These are phyloP conservation scores for Pyricularia grisea DNA, from an alignment of 2,329 filamentous ascomycete genomes.

Conservation along the genomic window DNA sequence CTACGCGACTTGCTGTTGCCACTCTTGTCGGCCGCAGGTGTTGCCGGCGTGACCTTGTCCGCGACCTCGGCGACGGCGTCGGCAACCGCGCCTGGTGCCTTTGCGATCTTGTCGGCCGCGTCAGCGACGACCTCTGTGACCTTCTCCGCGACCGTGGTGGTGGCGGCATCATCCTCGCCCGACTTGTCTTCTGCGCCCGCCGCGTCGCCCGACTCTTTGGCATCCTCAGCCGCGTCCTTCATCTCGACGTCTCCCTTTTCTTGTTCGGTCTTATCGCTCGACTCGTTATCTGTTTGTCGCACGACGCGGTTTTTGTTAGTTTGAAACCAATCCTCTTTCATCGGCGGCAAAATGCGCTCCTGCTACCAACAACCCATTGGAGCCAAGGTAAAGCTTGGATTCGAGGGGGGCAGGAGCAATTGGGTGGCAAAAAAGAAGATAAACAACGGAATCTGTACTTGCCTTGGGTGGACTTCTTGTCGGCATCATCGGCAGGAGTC, in stretches of 20 bases:
- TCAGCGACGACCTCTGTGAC: conserved; percentile 13
- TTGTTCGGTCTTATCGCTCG: conserved; percentile 17
- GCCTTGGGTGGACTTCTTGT: conserved; percentile 11
- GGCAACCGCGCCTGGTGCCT: conserved; percentile 14
- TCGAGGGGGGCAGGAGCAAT: background rate
- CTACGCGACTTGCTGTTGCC: conserved; percentile 45
- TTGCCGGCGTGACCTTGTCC: conserved; percentile 14
- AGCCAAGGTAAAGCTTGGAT: background rate
- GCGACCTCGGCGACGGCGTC: conserved; percentile 22
- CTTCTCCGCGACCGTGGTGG: background rate
- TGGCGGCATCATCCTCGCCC: conserved; percentile 7
- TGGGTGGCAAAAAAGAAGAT: background rate
- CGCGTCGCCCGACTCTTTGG: conserved; percentile 15
- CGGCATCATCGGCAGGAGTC: background rate
- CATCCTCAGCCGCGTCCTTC: conserved; percentile 37
- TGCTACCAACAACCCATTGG: background rate
- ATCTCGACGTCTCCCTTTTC: conserved; percentile 49
- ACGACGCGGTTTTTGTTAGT: background rate
- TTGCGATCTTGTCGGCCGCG: conserved; percentile 12
- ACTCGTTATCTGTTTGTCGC: conserved; percentile 11
- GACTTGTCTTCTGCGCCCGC: conserved; percentile 15
- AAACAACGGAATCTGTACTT: background rate
- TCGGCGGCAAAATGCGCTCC: background rate
- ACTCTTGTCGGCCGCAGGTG: conserved; percentile 26
- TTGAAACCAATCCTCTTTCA: background rate